Percentiles rank a stretch among this genome's conserved stretches.
Conservation (phyloP, 1,284 basidiomycete genomes). For the Boletellus sp. region DNA sequence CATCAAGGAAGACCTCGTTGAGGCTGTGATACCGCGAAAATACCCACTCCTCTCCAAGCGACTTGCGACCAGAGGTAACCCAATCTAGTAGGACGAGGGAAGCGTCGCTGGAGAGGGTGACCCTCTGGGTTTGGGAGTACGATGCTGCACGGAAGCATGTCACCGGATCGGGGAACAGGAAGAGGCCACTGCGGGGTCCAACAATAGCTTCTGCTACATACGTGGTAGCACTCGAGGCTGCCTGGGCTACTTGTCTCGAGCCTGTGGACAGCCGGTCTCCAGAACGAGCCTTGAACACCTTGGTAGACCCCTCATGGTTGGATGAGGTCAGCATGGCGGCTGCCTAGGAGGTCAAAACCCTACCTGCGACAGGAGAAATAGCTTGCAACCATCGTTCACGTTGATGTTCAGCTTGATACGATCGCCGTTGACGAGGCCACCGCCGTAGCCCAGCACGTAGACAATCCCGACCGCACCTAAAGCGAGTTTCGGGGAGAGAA, state of each 20-base stretch:
- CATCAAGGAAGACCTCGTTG: slow-evolving; percentile 78
- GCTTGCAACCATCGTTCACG: slow-evolving; percentile 52
- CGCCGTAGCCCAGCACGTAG: slow-evolving; percentile 89
- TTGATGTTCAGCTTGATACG: slow-evolving; percentile 60
- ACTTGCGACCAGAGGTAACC: slow-evolving; percentile 81
- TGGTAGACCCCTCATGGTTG: slow-evolving; percentile 75
- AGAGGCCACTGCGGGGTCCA: slow-evolving; percentile 50
- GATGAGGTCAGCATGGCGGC: slow-evolving; percentile 1
- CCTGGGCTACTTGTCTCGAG: slow-evolving; percentile 12
- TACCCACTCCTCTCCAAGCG: slow-evolving; percentile 83
- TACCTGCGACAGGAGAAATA: slow-evolving; percentile 82
- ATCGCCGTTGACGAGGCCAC: slow-evolving; percentile 91
- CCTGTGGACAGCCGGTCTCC: slow-evolving; percentile 44
- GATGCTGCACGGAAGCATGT: slow-evolving; percentile 85
- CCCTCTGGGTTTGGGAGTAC: slow-evolving; percentile 79
- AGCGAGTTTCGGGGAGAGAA: slow-evolving; percentile 67
- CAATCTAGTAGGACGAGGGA: slow-evolving; percentile 82
- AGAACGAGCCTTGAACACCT: slow-evolving; percentile 80
- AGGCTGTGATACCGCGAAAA: slow-evolving; percentile 82
- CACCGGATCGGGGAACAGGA: slow-evolving; percentile 87
- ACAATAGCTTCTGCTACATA: slow-evolving; percentile 61
- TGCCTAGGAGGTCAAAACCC: slow-evolving; percentile 21
- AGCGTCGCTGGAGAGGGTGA: slow-evolving; percentile 58
- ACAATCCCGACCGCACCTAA: slow-evolving; percentile 58
- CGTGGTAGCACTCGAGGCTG: slow-evolving; percentile 34